Percentiles rank a stretch among this genome's conserved stretches.
Conservation (phyloP, 179 eudicot species). For the Pouteria campechiana region DNA sequence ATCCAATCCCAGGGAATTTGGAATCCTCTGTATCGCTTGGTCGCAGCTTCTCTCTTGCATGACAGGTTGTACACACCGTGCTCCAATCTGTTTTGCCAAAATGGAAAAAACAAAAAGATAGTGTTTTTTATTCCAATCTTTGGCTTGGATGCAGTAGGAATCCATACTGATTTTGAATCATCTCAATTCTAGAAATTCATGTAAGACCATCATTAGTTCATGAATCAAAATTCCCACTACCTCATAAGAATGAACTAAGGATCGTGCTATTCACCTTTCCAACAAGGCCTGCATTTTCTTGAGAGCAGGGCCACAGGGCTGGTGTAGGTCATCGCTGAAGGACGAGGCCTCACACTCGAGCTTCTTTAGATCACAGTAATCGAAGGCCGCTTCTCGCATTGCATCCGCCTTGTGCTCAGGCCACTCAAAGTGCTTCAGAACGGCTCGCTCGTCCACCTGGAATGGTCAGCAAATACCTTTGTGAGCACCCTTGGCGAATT, state of each 20-base stretch:
- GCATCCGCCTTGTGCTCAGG: conserved; percentile 9
- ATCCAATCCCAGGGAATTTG: conserved; percentile 11
- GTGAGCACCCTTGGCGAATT: too few relatives aligned
- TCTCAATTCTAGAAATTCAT: too few relatives aligned
- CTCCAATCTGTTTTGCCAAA: conserved; percentile 8
- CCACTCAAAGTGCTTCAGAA: conserved; percentile 9
- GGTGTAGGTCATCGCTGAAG: conserved; percentile 3
- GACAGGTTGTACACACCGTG: conserved; percentile 3
- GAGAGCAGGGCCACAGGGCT: conserved; percentile 3
- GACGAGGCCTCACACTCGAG: conserved; percentile 1
- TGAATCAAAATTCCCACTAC: too few relatives aligned
- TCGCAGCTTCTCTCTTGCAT: neutral
- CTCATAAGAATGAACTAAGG: too few relatives aligned
- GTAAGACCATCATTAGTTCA: too few relatives aligned
- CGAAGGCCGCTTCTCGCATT: conserved; percentile 10
- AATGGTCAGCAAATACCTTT: neutral
- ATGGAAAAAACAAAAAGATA: too few relatives aligned
- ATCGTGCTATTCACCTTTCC: conserved; percentile 2
- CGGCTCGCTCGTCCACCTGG: conserved; percentile 5
- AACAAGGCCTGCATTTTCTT: conserved; percentile 7
- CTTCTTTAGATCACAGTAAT: conserved; percentile 10
- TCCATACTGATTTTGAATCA: too few relatives aligned
- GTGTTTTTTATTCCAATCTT: neutral
- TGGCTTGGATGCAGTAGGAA: too few relatives aligned
- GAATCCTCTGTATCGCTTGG: conserved; percentile 1